Evolutionary conservation across 2,329 filamentous ascomycete species (phyloP), one percentile per base, ranked within the genome.

Genomic region (Didymella glomerata): DNA sequence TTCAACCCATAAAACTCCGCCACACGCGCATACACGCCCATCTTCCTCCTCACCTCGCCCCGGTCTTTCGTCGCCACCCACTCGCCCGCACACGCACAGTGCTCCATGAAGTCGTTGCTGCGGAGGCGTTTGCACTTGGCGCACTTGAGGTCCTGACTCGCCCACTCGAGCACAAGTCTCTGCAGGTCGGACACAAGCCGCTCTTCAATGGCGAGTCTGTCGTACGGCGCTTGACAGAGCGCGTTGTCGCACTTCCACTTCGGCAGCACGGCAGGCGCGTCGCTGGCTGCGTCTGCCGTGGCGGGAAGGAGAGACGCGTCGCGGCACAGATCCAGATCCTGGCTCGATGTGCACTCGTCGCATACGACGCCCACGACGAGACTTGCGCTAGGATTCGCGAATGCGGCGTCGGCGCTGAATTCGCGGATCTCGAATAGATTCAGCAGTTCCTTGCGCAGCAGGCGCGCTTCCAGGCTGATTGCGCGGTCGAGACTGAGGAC

Each of bases 101-200:
- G 93, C 76, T 97, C 94, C 88, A 95, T 93, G 69, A 98, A 96
- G 71, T 97, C 94, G 75, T 97, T 98, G 40, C 91, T 84, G 72
- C 92, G 83, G 38, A 97, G 78, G 4, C 79, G 70, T 41, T 76
- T 77, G 68, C 86, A 88, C 67, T 92, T 92, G 30, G 85, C 86
- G 75, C 95, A 99, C 78, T 92, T 92, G 57, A 98, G 79, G 76
- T 99, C 95, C 79, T 98, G 94, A 32, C 89, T 91, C 63, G 88
- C 84, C 93, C 96, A 99, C 68, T 90, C 87, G 25, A 92, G 84
- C 8, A 92, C 82, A 73, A 90, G 80, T 22, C 86, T 86, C 76
- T 97, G 88, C 18, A 97, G 89, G 55, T 90, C 85, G 0, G 84
- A 86, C 41, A 99, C 85, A 60, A 99, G 81, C 44, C 86, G 82